phyloP scores from a whole-genome alignment of 2,329 filamentous ascomycete genomes.

The Alternaria brassicicola region DNA sequence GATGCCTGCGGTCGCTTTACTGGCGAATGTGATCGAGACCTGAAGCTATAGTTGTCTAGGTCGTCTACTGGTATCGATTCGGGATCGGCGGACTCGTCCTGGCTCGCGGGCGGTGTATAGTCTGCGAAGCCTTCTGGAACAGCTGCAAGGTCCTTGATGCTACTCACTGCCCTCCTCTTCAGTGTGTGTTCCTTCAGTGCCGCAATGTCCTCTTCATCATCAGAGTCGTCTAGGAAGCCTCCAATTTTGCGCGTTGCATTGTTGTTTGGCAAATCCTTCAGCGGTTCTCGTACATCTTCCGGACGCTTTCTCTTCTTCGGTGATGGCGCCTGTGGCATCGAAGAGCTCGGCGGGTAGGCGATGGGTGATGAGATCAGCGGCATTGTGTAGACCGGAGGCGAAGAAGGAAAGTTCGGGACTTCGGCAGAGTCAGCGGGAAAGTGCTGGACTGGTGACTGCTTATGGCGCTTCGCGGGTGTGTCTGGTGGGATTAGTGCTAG shows the following conservation, averaged over 20 bases:
- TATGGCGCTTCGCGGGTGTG: slow-evolving; percentile 38
- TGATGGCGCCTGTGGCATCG: slow-evolving; percentile 41
- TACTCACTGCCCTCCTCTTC: slow-evolving; percentile 44
- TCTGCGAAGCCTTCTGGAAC: slow-evolving; percentile 32
- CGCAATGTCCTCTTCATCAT: slow-evolving; percentile 51
- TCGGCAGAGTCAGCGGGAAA: slow-evolving; percentile 21
- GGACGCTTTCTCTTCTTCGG: slow-evolving; percentile 49
- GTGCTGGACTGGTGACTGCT: slow-evolving; percentile 11
- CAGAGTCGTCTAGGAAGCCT: slow-evolving; percentile 50
- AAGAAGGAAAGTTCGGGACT: slow-evolving; percentile 40
- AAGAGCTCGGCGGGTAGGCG: slow-evolving; percentile 61
- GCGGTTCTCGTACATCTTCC: slow-evolving; percentile 35
- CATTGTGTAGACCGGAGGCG: slow-evolving; percentile 64
- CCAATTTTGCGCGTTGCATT: slow-evolving; percentile 44
- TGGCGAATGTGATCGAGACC: slow-evolving; percentile 32
- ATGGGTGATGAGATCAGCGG: slow-evolving; percentile 66
- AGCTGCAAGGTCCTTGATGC: slow-evolving; percentile 34
- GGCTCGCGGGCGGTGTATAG: slow-evolving; percentile 45
- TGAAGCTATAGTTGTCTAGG: slow-evolving; percentile 39
- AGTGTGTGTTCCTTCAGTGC: slow-evolving; percentile 47
- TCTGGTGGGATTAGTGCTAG: slow-evolving; percentile 37
- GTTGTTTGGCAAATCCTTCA: slow-evolving; percentile 42
- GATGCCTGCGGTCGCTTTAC: slow-evolving; percentile 21
- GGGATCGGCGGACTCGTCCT: slow-evolving; percentile 36
- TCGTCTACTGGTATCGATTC: slow-evolving; percentile 39